Evolutionary conservation across 2,329 filamentous ascomycete genomes (phyloP), one percentile per base, ranked within the genome.

Genomic region (Fonsecaea erecta): DNA sequence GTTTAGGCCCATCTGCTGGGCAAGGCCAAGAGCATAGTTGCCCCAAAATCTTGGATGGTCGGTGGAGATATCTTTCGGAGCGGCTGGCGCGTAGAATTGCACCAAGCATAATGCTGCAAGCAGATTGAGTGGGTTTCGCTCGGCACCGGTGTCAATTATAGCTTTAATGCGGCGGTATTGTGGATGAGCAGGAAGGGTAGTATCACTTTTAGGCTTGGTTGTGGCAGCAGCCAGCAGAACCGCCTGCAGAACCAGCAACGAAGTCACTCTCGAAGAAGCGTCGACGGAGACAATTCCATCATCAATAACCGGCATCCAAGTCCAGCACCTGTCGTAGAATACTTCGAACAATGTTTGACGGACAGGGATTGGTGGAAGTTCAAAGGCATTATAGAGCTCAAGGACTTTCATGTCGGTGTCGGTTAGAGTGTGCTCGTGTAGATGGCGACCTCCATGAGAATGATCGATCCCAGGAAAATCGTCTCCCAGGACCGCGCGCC

Each of bases 251-350:
- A 63, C 55, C 26, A 67, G 53, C 16, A 63, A 34, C 3, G 65
- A 67, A n/a, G 35, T 62, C 32, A 46, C 37, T 11, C 40, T 30
- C 32, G 16, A 5, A n/a, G 52, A 52, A 2, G 9, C 11, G 7
- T 28, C 30, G n/a, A 40, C 28, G 4, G 40, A 34, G 26, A 16
- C 26, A 3, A 18, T 26, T n/a, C 55, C 35, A 14, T 56, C 24
- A 30, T 67, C 60, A 4, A 64, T 55, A 9, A 67, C 64, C 2
- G 64, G 64, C 64, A 67, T 67, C 64, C 64, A 67, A n/a, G 64
- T 64, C 61, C 55, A 67, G 51, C 64, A 67, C 11, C 28, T 51
- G n/a, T 67, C 56, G 16, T 56, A 34, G 52, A 64, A 64, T 14
- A 56, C 56, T 32, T 67, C 64, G 18, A 64, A 52, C 16, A 67